Base-by-base conservation (phyloP, 1,139 yeast genomes). In the Geotrichum australiense region DNA sequence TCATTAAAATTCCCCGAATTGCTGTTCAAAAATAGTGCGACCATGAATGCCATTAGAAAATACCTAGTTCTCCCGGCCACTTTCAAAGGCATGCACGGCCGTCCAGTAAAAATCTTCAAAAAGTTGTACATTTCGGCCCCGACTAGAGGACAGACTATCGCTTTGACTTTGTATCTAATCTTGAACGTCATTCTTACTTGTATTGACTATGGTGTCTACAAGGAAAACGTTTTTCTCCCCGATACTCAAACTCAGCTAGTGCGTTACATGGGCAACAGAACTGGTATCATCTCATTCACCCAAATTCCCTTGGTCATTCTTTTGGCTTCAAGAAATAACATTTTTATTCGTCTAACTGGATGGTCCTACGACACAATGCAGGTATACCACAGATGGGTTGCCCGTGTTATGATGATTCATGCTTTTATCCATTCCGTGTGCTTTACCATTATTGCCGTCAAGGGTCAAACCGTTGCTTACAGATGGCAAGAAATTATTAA, bases 281-380 rank as follows among this genome's bases (percentile, higher is more conserved):
- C 81, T 0, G 82, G 86, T 30, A 72, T 80, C 21, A 59, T 80
- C 14, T 71, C 80, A 1, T 71, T 79, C 36, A 68, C 71, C 15
- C 65, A 75, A 47, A 59, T 75, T 52, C 85, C 84, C 0, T 50
- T 78, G 3, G 55, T 77, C 16, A 67, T 77, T 18, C 53, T 75
- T 20, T 70, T 80, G 63, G 82, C 80, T 0, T 79, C 82, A 11
- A 63, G 89, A 48, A 78, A 72, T 55, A 79, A 79, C 54, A 66
- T 79, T 30, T 56, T 80, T 19, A 73, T 74, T 45, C 58, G 64
- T 59, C 39, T 76, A 3, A 78, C 86, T 0, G 76, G 83, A 16
- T 73, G 83, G 76, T 72, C 80, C 20, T 78, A 74, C 53, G 66
- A 80, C 26, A 73, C 81, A 0, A 78, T 76, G 51, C 77, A 78